Evolutionary conservation across 1,139 yeast genomes (phyloP).

Genomic region (Debaryomyces nepalensis): DNA sequence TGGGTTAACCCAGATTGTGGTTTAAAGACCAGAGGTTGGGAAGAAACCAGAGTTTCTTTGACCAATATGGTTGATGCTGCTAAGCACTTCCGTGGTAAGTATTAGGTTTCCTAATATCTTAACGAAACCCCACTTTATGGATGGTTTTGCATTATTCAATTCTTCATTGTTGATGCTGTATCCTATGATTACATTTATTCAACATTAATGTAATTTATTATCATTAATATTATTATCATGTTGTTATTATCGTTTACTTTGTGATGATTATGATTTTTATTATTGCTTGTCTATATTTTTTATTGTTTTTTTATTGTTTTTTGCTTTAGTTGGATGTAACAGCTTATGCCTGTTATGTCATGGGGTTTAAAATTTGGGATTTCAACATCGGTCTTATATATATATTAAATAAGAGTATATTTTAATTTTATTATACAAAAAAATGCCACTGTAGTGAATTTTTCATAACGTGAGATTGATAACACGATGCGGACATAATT

Average conservation of each 20-base stretch:
- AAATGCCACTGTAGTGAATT: conserved; percentile 5
- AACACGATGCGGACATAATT: conserved; percentile 5
- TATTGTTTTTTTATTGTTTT: conserved; percentile 20
- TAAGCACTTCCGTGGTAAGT: conserved; percentile 82
- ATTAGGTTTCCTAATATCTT: conserved; percentile 27
- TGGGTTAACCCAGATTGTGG: conserved; percentile 99
- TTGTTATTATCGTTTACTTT: conserved; percentile 20
- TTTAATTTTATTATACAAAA: conserved; percentile 8
- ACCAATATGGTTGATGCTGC: conserved; percentile 99
- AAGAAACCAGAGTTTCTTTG: conserved; percentile 81
- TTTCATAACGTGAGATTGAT: conserved; percentile 3
- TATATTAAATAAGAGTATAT: conserved; percentile 22
- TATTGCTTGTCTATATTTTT: conserved; percentile 22
- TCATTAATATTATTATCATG: conserved; percentile 18
- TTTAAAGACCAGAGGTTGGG: conserved; percentile 97
- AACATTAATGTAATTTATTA: conserved; percentile 61
- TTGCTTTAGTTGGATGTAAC: conserved; percentile 12
- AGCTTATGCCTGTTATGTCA: conserved; percentile 21
- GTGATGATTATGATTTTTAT: conserved; percentile 28
- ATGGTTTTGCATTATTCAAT: conserved; percentile 37
- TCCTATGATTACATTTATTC: conserved; percentile 61
- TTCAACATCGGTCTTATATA: conserved; percentile 54
- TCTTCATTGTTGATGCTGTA: conserved; percentile 48
- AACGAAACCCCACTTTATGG: conserved; percentile 23
- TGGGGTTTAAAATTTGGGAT: conserved; percentile 54